These are phyloP conservation scores for Lonicera japonica DNA, from an alignment of 129 eudicot species.

Conservation along the genomic window DNA sequence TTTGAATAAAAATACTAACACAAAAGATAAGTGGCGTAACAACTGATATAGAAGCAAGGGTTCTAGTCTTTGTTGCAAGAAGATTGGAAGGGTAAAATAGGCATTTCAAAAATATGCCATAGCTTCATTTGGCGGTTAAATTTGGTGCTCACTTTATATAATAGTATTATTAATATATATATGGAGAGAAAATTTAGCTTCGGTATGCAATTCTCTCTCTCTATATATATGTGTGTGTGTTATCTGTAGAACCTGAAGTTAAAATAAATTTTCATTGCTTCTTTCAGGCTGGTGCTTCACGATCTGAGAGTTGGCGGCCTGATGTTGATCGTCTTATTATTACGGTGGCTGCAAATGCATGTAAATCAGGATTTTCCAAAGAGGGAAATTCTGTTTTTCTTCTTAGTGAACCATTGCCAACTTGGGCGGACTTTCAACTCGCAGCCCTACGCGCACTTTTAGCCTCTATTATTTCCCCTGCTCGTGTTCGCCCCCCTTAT, in stretches of 20 bases:
- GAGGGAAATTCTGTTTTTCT: constrained; percentile 23
- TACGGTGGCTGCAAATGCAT: constrained; percentile 54
- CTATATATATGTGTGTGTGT: not conserved
- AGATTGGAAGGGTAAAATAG: no score
- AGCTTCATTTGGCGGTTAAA: no score
- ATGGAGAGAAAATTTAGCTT: no score
- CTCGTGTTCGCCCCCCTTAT: constrained; percentile 60
- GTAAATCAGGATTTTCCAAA: constrained; percentile 58
- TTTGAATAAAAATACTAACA: no score
- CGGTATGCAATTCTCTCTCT: not conserved
- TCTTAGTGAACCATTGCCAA: constrained; percentile 14
- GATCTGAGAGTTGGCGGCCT: constrained; percentile 72
- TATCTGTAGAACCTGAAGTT: not conserved
- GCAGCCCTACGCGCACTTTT: constrained; percentile 83
- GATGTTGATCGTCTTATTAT: constrained; percentile 54
- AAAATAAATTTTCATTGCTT: constrained; percentile 4
- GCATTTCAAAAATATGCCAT: no score
- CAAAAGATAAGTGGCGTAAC: no score
- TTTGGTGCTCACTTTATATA: no score
- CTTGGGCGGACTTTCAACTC: constrained; percentile 66
- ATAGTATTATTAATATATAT: no score
- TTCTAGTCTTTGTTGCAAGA: no score
- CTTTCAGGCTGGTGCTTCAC: constrained; percentile 70
- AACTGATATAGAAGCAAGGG: no score
- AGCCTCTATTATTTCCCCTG: constrained; percentile 84